These are phyloP conservation scores for Daldinia childiae DNA, from an alignment of 495 filamentous ascomycete genomes.

Conservation along the genomic window DNA sequence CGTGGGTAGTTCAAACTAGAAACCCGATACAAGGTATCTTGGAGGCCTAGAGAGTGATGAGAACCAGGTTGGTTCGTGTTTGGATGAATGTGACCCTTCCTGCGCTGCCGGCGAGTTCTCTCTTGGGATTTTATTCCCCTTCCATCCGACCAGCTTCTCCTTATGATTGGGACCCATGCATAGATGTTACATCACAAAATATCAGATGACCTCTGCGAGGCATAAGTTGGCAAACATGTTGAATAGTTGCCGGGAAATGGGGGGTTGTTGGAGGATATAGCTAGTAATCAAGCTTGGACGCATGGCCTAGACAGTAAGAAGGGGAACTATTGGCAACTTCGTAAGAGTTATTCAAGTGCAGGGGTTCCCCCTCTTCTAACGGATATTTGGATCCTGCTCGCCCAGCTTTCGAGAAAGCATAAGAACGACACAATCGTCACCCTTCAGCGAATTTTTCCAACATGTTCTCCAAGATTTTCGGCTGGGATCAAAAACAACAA, in stretches of 20 bases:
- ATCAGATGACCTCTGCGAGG: constrained; percentile 41
- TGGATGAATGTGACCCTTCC: constrained; percentile 28
- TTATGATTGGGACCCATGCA: constrained; percentile 23
- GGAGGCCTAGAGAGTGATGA: constrained; percentile 2
- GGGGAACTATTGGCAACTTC: constrained; percentile 31
- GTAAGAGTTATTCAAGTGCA: constrained; percentile 9
- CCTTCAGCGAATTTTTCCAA: constrained; percentile 27
- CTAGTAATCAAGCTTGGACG: constrained; percentile 20
- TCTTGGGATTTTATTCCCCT: constrained; percentile 10
- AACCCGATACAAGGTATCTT: constrained; percentile 12
- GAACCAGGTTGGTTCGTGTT: constrained; percentile 20
- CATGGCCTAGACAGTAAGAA: constrained; percentile 3
- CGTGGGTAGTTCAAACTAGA: constrained; percentile 14
- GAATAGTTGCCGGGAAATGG: constrained; percentile 23
- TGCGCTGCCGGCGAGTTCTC: neutral
- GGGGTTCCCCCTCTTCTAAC: constrained; percentile 34
- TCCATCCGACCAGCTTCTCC: constrained; percentile 17
- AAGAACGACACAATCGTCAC: constrained; percentile 31
- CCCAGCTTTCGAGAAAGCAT: constrained; percentile 32
- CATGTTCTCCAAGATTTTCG: constrained; percentile 32
- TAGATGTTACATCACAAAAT: constrained; percentile 42
- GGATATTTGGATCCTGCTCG: constrained; percentile 33
- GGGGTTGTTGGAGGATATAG: constrained; percentile 23
- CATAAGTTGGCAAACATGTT: constrained; percentile 32
- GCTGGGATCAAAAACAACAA: constrained; percentile 28